Conservation (phyloP, 2,329 filamentous ascomycete species). For the Trichoderma aggressivum region DNA sequence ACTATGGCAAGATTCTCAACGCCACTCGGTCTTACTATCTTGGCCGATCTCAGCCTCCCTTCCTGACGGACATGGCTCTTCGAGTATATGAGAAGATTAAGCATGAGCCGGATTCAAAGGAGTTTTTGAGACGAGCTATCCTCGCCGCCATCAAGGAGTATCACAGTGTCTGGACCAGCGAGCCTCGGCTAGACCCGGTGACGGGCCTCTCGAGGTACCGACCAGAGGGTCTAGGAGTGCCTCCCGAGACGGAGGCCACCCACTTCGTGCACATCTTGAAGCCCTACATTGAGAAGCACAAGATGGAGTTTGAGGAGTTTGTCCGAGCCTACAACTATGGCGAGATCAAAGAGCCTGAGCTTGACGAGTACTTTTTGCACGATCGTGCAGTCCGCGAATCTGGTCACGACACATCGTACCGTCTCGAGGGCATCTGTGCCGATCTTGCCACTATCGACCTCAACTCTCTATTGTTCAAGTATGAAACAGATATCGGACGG, state of each 20-base stretch:
- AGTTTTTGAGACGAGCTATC: conserved; percentile 77
- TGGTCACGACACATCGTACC: conserved; percentile 93
- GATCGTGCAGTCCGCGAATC: conserved; percentile 95
- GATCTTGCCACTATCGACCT: conserved; percentile 91
- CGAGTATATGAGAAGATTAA: conserved; percentile 92
- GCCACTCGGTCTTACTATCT: conserved; percentile 96
- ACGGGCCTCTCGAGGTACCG: conserved; percentile 83
- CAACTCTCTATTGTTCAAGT: conserved; percentile 94
- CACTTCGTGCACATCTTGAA: conserved; percentile 82
- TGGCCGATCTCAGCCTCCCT: conserved; percentile 88
- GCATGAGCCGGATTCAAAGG: conserved; percentile 72
- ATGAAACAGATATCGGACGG: conserved; percentile 88
- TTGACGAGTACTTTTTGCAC: conserved; percentile 94
- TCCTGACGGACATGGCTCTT: conserved; percentile 94
- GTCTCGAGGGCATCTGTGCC: conserved; percentile 81
- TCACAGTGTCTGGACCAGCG: conserved; percentile 78
- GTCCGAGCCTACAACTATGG: conserved; percentile 83
- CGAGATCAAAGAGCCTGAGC: conserved; percentile 73
- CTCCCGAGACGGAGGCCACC: conserved; percentile 83
- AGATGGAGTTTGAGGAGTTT: conserved; percentile 78
- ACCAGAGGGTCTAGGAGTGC: conserved; percentile 78
- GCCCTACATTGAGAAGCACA: conserved; percentile 80
- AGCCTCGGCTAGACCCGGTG: conserved; percentile 72
- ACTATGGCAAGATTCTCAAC: conserved; percentile 98
- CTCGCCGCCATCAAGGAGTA: conserved; percentile 97